Percentiles rank a stretch among this genome's conserved stretches.
Evolutionary conservation across 768 basidiomycete genomes (phyloP).

Genomic region (Leccinum arenicola): DNA sequence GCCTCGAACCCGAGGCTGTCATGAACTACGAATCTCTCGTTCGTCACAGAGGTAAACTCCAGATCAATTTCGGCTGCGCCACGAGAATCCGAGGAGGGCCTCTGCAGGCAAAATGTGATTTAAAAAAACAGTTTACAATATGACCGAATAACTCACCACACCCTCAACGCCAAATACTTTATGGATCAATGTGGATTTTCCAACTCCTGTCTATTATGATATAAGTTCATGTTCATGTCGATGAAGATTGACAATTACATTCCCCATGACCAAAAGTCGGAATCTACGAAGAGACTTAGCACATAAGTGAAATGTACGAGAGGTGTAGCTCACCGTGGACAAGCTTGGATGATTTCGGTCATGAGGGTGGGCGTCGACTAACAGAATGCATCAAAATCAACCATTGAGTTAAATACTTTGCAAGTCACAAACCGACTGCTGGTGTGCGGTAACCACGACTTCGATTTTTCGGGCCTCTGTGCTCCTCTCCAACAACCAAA

Average conservation of each 20-base stretch:
- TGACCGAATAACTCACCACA: neutral
- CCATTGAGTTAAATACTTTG: neutral
- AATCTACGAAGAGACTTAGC: conserved; percentile 4
- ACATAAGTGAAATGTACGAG: neutral
- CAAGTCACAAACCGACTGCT: neutral
- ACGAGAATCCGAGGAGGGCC: neutral
- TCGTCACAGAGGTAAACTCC: neutral
- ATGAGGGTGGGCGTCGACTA: neutral
- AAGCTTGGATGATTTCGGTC: neutral
- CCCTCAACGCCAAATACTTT: too few relatives aligned
- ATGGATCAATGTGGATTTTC: conserved; percentile 6
- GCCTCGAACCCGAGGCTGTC: neutral
- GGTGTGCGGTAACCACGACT: conserved; percentile 3
- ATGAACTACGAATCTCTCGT: neutral
- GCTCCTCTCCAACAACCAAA: conserved; percentile 6
- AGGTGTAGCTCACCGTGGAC: conserved; percentile 1
- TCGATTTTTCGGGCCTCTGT: conserved; percentile 10
- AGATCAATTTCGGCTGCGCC: neutral
- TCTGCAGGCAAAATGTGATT: neutral
- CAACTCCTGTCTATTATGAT: conserved; percentile 11
- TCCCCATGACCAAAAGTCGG: conserved; percentile 15
- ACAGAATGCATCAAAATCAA: neutral
- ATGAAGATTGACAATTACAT: conserved; percentile 1
- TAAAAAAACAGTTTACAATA: neutral
- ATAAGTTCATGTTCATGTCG: neutral